phyloP scores from a whole-genome alignment of 2,329 filamentous ascomycete species.

The Pseudogymnoascus sp. region DNA sequence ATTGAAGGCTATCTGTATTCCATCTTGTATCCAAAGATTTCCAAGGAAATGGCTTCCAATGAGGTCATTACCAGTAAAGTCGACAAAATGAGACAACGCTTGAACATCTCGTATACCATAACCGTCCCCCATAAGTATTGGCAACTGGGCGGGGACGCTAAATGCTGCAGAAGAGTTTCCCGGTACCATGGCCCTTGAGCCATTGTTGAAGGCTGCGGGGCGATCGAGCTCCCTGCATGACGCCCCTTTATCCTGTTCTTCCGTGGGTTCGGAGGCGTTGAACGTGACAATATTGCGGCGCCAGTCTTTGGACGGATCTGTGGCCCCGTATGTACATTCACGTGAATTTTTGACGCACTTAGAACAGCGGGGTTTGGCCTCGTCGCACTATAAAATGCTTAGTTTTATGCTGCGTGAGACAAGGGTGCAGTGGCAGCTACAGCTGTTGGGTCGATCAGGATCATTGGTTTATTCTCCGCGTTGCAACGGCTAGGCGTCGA shows the following conservation, averaged over 20 bases:
- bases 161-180: neutral
- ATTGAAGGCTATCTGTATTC: constrained; percentile 17
- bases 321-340: neutral
- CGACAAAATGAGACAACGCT: neutral
- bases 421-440: neutral
- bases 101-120: neutral
- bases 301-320: neutral
- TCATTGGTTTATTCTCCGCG: neutral
- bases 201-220: neutral
- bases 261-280: neutral
- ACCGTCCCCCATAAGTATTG: neutral
- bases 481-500: neutral
- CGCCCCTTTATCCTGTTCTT: neutral
- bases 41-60: constrained; percentile 3
- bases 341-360: neutral
- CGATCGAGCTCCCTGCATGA: neutral
- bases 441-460: neutral
- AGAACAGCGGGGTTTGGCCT: neutral
- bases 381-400: constrained; percentile 4
- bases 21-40: constrained; percentile 15
- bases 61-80: neutral
- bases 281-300: neutral
- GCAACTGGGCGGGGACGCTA: neutral
- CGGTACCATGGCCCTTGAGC: neutral
- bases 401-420: neutral